These are phyloP conservation scores for Ceratocystis diversiconidia DNA, from an alignment of 2,329 filamentous ascomycete species.

Conservation along the genomic window DNA sequence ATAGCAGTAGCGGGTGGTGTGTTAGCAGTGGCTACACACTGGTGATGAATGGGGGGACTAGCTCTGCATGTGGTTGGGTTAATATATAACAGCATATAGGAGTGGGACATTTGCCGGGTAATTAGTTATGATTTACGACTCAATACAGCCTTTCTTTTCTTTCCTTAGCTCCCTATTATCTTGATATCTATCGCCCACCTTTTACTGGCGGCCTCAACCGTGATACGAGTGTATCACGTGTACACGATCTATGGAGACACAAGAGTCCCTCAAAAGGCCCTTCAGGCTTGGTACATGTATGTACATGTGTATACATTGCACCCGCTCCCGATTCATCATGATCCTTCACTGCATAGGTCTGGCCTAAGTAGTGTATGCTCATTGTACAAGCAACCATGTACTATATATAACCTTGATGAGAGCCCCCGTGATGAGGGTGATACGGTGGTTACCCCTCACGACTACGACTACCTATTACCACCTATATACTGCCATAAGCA, in stretches of 20 bases:
- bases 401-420: no score
- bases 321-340: not conserved
- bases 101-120: not conserved
- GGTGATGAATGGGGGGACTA: not conserved
- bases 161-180: not conserved
- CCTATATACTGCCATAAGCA: not conserved
- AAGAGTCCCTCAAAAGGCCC: not conserved
- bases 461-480: not conserved
- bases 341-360: not conserved
- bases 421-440: not conserved
- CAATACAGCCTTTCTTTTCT: not conserved
- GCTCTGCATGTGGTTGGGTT: not conserved
- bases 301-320: no score
- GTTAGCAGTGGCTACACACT: constrained; percentile 1
- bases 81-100: not conserved
- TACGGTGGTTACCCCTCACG: constrained; percentile 2
- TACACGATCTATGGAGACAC: not conserved
- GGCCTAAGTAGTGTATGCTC: not conserved
- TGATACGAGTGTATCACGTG: not conserved
- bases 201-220: not conserved
- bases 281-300: not conserved
- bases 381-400: no score
- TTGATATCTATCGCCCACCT: not conserved
- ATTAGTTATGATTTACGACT: constrained; percentile 1
- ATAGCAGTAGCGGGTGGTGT: constrained; percentile 15